Percentiles rank a stretch among this genome's conserved stretches.
These are phyloP conservation scores for Ophiosphaerella korrae DNA, from an alignment of 2,329 filamentous ascomycete genomes.

Conservation along the genomic window DNA sequence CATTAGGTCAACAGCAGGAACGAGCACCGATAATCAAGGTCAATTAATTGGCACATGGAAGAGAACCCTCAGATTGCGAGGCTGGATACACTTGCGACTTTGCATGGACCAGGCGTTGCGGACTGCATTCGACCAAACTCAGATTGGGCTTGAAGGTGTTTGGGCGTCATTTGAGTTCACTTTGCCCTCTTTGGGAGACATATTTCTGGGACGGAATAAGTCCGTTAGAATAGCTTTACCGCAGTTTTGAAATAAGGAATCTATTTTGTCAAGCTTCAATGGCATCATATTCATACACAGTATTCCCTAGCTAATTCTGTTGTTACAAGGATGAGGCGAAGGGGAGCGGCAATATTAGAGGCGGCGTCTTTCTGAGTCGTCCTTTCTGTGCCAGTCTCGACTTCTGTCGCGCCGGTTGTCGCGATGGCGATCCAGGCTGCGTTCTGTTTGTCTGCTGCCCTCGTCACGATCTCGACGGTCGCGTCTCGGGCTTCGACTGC, in stretches of 20 bases:
- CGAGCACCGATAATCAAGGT: not conserved
- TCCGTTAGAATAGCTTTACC: too few species aligned
- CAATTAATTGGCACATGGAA: not conserved
- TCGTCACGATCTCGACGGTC: constrained; percentile 39
- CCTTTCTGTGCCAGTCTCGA: constrained; percentile 49
- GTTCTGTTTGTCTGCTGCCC: constrained; percentile 32
- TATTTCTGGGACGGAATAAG: too few species aligned
- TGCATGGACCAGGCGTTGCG: not conserved
- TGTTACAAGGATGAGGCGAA: too few species aligned
- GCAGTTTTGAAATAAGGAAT: too few species aligned
- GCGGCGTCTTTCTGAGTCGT: constrained; percentile 42
- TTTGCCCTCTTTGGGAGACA: not conserved
- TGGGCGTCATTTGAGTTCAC: not conserved
- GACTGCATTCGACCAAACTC: not conserved
- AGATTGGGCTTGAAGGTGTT: not conserved
- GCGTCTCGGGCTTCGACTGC: constrained; percentile 41
- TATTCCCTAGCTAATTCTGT: not conserved
- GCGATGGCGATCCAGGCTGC: constrained; percentile 37
- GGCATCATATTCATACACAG: not conserved
- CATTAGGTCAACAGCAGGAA: not conserved
- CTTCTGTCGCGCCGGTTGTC: constrained; percentile 45
- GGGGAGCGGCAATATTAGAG: constrained; percentile 11
- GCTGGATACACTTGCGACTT: not conserved
- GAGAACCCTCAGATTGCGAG: not conserved
- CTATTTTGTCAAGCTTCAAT: too few species aligned